Evolutionary conservation across 2,329 filamentous ascomycete genomes (phyloP).

Genomic region (Plectosphaerella cucumerina): DNA sequence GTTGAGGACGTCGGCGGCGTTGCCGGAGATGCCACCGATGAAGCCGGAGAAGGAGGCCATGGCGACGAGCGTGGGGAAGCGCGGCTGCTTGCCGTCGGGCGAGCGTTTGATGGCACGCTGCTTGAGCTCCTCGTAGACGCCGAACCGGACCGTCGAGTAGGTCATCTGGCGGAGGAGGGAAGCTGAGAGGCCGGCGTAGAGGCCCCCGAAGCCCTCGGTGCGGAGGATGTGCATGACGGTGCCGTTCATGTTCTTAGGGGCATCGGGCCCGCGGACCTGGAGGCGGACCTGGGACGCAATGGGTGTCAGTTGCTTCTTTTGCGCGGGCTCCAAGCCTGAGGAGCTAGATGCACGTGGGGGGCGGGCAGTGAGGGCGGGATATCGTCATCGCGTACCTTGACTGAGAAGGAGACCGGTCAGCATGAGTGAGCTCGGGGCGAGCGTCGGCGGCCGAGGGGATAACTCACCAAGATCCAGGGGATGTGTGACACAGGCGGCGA

Average conservation of each 20-base stretch:
- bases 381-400: slow-evolving; percentile 3
- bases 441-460: not conserved
- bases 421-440: not conserved
- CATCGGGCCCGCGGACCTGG: slow-evolving; percentile 75
- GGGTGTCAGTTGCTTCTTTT: not conserved
- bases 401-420: not conserved
- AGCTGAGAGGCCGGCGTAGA: slow-evolving; percentile 90
- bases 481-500: slow-evolving; percentile 89
- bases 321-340: too few species aligned
- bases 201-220: slow-evolving; percentile 69
- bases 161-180: slow-evolving; percentile 91
- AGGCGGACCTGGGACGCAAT: slow-evolving; percentile 65
- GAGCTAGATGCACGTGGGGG: not conserved
- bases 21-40: slow-evolving; percentile 83
- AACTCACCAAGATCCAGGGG: slow-evolving; percentile 82
- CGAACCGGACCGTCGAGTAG: slow-evolving; percentile 95
- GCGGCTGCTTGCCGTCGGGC: slow-evolving; percentile 44
- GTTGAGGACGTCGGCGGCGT: slow-evolving; percentile 93
- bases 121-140: slow-evolving; percentile 93
- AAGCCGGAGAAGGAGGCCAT: slow-evolving; percentile 84
- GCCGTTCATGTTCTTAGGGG: slow-evolving; percentile 75
- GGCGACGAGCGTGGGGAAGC: slow-evolving; percentile 72
- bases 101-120: slow-evolving; percentile 48
- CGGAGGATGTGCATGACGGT: slow-evolving; percentile 81
- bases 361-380: slow-evolving; percentile 1